Evolutionary conservation across 768 basidiomycete species (phyloP).

Genomic region (Lactifluus hygrophoroides): DNA sequence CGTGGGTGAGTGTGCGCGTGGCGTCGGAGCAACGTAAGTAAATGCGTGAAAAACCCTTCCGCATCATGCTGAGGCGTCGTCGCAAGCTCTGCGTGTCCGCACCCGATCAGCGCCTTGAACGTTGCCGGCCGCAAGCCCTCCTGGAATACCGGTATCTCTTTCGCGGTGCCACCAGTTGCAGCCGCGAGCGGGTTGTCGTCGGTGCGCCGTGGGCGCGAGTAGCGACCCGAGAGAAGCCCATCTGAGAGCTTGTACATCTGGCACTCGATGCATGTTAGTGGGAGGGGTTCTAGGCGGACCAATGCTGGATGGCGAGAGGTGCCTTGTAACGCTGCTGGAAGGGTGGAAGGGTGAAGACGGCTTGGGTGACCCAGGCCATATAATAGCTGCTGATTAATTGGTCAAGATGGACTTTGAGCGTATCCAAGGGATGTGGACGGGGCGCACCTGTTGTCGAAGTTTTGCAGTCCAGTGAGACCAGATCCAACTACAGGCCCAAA

Average conservation of each 20-base stretch:
- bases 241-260: constrained; percentile 91
- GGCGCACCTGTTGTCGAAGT: constrained; percentile 80
- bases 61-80: constrained; percentile 98
- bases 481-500: constrained; percentile 84
- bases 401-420: background rate
- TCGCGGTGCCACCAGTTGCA: constrained; percentile 30
- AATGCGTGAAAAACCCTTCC: constrained; percentile 85
- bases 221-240: constrained; percentile 87
- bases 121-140: constrained; percentile 71
- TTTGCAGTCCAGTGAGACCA: constrained; percentile 80
- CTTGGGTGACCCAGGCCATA: constrained; percentile 91
- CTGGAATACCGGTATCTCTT: constrained; percentile 43
- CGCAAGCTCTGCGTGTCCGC: constrained; percentile 87
- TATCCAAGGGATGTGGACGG: background rate
- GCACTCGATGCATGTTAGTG: constrained; percentile 86
- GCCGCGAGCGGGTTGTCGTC: constrained; percentile 16
- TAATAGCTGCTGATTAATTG: constrained; percentile 66
- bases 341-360: constrained; percentile 67
- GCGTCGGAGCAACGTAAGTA: constrained; percentile 65
- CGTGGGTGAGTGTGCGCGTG: constrained; percentile 41
- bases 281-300: constrained; percentile 51
- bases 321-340: constrained; percentile 69
- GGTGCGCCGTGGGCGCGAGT: constrained; percentile 52
- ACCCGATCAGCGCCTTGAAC: constrained; percentile 87
- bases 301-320: constrained; percentile 40